A percentile compares a stretch with the other conserved stretches of the same genome.
Evolutionary conservation across 495 filamentous ascomycete genomes (phyloP).

Genomic region (Lineolata rhizophorae): DNA sequence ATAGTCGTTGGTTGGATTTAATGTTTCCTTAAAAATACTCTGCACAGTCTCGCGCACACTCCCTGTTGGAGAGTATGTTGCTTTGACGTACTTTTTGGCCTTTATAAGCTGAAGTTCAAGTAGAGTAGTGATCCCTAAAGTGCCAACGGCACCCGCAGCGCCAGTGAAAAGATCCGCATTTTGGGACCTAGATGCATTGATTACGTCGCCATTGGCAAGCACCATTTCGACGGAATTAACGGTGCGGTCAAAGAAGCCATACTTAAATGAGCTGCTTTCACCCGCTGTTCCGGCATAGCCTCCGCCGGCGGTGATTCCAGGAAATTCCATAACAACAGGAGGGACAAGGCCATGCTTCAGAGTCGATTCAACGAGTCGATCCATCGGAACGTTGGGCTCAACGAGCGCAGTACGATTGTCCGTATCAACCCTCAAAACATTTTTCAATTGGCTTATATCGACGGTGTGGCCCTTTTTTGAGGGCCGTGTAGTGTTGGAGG

Average conservation of each 20-base stretch:
- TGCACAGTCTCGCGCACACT: constrained; percentile 14
- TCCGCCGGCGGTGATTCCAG: constrained; percentile 41
- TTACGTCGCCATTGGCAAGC: constrained; percentile 29
- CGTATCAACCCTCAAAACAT: constrained; percentile 21
- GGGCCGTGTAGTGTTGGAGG: constrained; percentile 49
- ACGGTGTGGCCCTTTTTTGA: constrained; percentile 22
- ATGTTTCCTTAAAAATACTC: constrained; percentile 18
- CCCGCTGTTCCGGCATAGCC: constrained; percentile 39
- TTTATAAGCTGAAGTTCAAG: constrained; percentile 30
- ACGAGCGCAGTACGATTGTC: constrained; percentile 22
- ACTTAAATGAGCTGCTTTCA: constrained; percentile 33
- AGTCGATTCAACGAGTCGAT: constrained; percentile 30
- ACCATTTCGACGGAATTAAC: constrained; percentile 37
- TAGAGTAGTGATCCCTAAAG: constrained; percentile 30
- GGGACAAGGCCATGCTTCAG: constrained; percentile 30
- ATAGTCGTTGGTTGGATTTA: constrained; percentile 14
- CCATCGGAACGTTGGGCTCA: constrained; percentile 47
- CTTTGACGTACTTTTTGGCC: constrained; percentile 30
- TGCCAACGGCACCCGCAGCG: constrained; percentile 33
- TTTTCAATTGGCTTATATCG: constrained; percentile 25
- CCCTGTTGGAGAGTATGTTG: constrained; percentile 27
- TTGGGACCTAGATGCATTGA: constrained; percentile 17
- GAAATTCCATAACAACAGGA: constrained; percentile 39
- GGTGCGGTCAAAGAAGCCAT: constrained; percentile 36
- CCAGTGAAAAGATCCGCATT: constrained; percentile 29